Conservation (phyloP, 108 stramenopile genomes). For the Cyclotella cryptica region DNA sequence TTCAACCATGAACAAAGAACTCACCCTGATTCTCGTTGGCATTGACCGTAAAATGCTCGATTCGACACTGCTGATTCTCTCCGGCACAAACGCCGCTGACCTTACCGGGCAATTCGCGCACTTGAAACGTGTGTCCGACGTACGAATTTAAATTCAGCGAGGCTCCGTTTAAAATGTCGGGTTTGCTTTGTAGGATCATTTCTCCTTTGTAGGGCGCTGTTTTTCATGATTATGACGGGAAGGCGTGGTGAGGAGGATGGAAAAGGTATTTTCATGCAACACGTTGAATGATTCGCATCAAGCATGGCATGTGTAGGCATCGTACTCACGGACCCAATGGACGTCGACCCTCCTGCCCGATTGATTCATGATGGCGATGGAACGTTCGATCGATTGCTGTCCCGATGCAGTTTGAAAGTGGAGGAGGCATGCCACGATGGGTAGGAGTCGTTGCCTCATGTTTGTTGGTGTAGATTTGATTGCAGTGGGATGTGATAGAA, state of each 20-base stretch:
- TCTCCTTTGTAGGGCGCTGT: conserved; percentile 50
- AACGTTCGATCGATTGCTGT: conserved; percentile 15
- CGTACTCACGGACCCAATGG: conserved; percentile 64
- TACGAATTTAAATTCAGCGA: conserved; percentile 61
- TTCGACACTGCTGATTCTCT: conserved; percentile 52
- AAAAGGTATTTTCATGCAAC: too few relatives aligned
- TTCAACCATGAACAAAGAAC: too few relatives aligned
- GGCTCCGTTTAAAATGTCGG: conserved; percentile 64
- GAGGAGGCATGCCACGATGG: neutral
- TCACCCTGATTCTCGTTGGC: conserved; percentile 69
- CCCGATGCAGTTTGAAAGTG: neutral
- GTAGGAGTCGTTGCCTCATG: neutral
- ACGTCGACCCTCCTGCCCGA: conserved; percentile 62
- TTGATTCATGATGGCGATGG: conserved; percentile 51
- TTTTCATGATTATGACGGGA: too few relatives aligned
- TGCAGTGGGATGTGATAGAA: too few relatives aligned
- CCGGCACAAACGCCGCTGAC: conserved; percentile 59
- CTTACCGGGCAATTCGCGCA: conserved; percentile 67
- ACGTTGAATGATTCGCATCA: too few relatives aligned
- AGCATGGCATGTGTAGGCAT: too few relatives aligned
- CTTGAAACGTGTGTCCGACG: conserved; percentile 78
- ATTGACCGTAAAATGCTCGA: conserved; percentile 66
- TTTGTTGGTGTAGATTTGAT: too few relatives aligned
- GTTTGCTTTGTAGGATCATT: conserved; percentile 58
- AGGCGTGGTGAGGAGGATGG: too few relatives aligned